Conservation (phyloP, 2,329 filamentous ascomycete species). For the Biscogniauxia marginata region DNA sequence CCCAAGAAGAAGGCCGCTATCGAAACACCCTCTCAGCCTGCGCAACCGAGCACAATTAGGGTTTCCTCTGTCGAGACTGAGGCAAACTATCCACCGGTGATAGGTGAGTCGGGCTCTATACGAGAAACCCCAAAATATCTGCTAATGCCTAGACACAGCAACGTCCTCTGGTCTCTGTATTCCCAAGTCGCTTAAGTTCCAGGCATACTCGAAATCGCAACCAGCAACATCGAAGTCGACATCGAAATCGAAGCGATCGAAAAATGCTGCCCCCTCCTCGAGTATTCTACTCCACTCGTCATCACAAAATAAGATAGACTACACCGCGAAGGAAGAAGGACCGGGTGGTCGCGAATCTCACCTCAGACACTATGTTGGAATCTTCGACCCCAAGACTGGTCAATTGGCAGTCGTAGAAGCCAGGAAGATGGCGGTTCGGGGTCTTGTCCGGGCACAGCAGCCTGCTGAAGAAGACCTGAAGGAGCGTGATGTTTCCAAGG, state of each 20-base stretch:
- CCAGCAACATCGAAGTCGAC: constrained; percentile 22
- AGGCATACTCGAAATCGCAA: constrained; percentile 46
- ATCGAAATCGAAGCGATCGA: constrained; percentile 37
- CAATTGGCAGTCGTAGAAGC: constrained; percentile 61
- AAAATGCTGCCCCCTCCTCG: constrained; percentile 38
- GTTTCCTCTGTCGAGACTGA: constrained; percentile 47
- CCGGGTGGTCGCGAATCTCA: constrained; percentile 40
- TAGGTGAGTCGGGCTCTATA: constrained; percentile 41
- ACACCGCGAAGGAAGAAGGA: constrained; percentile 56
- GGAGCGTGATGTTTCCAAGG: constrained; percentile 37
- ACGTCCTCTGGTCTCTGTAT: constrained; percentile 41
- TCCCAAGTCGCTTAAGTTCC: constrained; percentile 41
- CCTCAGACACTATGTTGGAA: constrained; percentile 63
- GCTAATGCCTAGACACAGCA: constrained; percentile 30
- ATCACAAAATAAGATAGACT: constrained; percentile 57
- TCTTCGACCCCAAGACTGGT: constrained; percentile 61
- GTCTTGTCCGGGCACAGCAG: constrained; percentile 55
- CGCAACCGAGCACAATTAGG: constrained; percentile 37
- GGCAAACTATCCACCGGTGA: constrained; percentile 50
- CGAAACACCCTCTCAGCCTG: constrained; percentile 33
- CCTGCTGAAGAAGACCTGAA: constrained; percentile 46
- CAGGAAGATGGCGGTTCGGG: constrained; percentile 62
- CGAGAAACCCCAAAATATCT: constrained; percentile 2
- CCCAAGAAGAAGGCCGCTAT: constrained; percentile 54
- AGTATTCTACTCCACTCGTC: constrained; percentile 59